Evolutionary conservation across 495 filamentous ascomycete species (phyloP).

Genomic region (Hypoxylon fragiforme): DNA sequence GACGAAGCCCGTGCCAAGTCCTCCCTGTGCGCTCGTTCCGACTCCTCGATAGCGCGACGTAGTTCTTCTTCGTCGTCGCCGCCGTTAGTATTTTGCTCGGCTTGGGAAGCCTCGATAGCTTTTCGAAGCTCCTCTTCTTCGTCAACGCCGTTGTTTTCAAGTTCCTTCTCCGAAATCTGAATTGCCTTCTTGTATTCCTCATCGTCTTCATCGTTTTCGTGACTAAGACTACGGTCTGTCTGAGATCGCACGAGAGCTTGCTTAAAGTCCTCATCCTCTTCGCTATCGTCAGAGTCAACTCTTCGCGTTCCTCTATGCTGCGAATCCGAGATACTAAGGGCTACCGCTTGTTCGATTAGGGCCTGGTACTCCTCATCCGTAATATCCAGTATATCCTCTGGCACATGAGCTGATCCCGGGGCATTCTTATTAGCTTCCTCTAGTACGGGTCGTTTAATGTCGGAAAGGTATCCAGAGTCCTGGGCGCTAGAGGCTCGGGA

Average conservation of each 20-base stretch:
- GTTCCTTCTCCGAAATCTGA: constrained; percentile 28
- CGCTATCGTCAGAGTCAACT: constrained; percentile 47
- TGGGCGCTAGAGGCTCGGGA: constrained; percentile 6
- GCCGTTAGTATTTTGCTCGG: constrained; percentile 14
- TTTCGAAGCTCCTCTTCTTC: constrained; percentile 53
- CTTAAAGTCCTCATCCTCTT: constrained; percentile 41
- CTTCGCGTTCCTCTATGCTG: constrained; percentile 31
- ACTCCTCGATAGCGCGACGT: constrained; percentile 51
- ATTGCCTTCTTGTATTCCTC: constrained; percentile 39
- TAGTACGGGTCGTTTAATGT: constrained; percentile 29
- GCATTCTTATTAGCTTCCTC: constrained; percentile 30
- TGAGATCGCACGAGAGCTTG: constrained; percentile 30
- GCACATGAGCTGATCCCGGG: constrained; percentile 20
- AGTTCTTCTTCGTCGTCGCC: constrained; percentile 50
- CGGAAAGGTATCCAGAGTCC: constrained; percentile 19
- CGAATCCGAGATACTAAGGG: constrained; percentile 56
- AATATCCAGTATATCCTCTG: constrained; percentile 40
- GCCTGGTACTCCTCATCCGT: constrained; percentile 57
- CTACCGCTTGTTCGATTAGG: constrained; percentile 62
- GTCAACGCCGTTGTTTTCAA: constrained; percentile 15
- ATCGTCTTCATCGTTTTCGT: constrained; percentile 8
- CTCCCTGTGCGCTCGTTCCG: constrained; percentile 44
- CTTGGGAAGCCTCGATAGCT: constrained; percentile 50
- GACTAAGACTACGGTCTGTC: constrained; percentile 17
- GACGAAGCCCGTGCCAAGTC: constrained; percentile 46